A percentile compares a stretch with the other conserved stretches of the same genome.
Evolutionary conservation across 495 filamentous ascomycete genomes (phyloP).

Genomic region (Penicillium malachiteum): DNA sequence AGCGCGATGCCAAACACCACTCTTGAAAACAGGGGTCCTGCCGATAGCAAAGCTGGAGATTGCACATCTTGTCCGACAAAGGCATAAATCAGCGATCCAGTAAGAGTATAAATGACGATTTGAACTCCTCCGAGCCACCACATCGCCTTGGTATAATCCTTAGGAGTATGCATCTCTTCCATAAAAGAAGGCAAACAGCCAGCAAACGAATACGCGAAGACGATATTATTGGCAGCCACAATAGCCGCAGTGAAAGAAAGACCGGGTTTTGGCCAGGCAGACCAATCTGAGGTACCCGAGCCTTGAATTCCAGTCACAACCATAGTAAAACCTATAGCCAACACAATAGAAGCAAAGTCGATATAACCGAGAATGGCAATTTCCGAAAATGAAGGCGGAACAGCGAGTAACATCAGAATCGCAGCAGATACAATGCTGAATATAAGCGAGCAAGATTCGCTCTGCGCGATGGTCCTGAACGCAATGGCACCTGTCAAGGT

Average conservation of each 20-base stretch:
- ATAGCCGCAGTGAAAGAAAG: constrained; percentile 37
- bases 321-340: constrained; percentile 67
- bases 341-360: constrained; percentile 63
- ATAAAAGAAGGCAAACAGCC: constrained; percentile 68
- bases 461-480: constrained; percentile 57
- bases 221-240: constrained; percentile 65
- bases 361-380: constrained; percentile 60
- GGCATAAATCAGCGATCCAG: constrained; percentile 64
- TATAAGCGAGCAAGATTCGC: constrained; percentile 59
- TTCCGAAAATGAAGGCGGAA: constrained; percentile 54
- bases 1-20: constrained; percentile 70
- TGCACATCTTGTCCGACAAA: constrained; percentile 65
- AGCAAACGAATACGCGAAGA: constrained; percentile 63
- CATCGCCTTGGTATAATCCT: constrained; percentile 61
- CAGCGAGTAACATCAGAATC: constrained; percentile 57
- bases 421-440: constrained; percentile 61
- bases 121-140: constrained; percentile 57
- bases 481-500: constrained; percentile 69
- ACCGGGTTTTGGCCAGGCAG: constrained; percentile 28
- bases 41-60: constrained; percentile 66
- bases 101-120: constrained; percentile 64
- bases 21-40: constrained; percentile 56
- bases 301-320: constrained; percentile 56
- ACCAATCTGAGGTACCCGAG: constrained; percentile 22
- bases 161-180: constrained; percentile 69